Evolutionary conservation across 768 basidiomycete genomes (phyloP).

Genomic region (Steccherinum ochraceum): DNA sequence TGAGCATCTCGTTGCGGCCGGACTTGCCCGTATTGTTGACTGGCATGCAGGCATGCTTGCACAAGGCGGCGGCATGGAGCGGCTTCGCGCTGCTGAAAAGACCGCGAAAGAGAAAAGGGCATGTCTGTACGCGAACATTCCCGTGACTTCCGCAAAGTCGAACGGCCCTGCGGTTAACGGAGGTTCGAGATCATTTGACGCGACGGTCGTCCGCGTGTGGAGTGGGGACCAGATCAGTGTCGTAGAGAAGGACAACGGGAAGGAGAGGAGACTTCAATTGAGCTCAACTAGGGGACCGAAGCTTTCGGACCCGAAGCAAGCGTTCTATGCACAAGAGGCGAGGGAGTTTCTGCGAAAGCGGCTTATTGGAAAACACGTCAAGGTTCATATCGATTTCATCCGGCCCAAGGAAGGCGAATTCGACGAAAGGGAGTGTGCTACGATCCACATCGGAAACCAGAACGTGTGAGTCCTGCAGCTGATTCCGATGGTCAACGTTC

Average conservation of each 20-base stretch:
- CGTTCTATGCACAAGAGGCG: slow-evolving; percentile 86
- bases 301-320: slow-evolving; percentile 82
- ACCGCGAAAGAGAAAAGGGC: slow-evolving; percentile 68
- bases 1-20: slow-evolving; percentile 76
- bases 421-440: slow-evolving; percentile 89
- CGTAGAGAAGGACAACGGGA: slow-evolving; percentile 59
- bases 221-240: slow-evolving; percentile 88
- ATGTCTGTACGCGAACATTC: slow-evolving; percentile 59
- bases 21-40: slow-evolving; percentile 88
- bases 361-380: slow-evolving; percentile 85
- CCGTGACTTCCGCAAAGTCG: slow-evolving; percentile 40
- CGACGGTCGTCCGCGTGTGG: slow-evolving; percentile 82
- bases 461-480: slow-evolving; percentile 50
- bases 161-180: slow-evolving; percentile 40
- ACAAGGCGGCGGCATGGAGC: slow-evolving; percentile 78
- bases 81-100: slow-evolving; percentile 79
- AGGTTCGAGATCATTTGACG: slow-evolving; percentile 60
- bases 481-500: not conserved
- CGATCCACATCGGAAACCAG: slow-evolving; percentile 77
- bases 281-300: slow-evolving; percentile 85
- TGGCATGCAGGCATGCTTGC: slow-evolving; percentile 98
- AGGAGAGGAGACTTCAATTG: slow-evolving; percentile 80
- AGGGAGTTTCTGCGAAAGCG: slow-evolving; percentile 89
- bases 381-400: slow-evolving; percentile 81
- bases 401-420: slow-evolving; percentile 90